Conservation (phyloP, 2,329 filamentous ascomycete species). For the Penicillium verrucosum region DNA sequence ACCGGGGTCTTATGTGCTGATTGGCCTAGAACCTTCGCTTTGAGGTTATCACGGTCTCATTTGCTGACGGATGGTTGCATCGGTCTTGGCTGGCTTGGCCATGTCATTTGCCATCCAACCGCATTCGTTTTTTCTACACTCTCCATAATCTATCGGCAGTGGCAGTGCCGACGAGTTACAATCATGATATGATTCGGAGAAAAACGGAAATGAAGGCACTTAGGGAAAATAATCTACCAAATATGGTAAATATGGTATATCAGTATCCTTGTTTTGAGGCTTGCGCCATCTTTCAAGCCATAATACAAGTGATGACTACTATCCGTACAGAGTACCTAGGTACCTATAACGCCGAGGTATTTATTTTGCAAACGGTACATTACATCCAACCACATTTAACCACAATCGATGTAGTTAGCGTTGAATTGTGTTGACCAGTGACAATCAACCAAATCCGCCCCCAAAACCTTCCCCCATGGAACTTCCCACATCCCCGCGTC, state of each 20-base stretch:
- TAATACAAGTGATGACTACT: conserved; percentile 1
- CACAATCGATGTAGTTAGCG: background rate
- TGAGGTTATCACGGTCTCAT: background rate
- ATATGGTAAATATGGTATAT: background rate
- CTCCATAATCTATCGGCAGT: background rate
- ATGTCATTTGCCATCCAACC: background rate
- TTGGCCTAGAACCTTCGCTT: background rate
- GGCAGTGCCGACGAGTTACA: background rate
- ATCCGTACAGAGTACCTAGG: background rate
- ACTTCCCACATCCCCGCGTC: conserved; percentile 16
- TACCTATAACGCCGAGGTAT: conserved; percentile 1
- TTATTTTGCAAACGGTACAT: background rate
- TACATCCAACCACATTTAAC: background rate
- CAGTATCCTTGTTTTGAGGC: background rate
- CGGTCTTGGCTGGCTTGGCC: conserved; percentile 1
- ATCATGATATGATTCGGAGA: background rate
- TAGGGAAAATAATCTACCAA: background rate
- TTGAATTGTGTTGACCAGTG: background rate
- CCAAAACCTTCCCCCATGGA: conserved; percentile 8
- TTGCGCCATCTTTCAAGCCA: background rate
- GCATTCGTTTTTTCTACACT: background rate
- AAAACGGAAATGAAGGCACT: background rate
- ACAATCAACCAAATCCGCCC: conserved; percentile 11
- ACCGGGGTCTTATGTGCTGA: background rate
- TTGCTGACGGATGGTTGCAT: background rate